A percentile compares a stretch with the other conserved stretches of the same genome.
These are phyloP conservation scores for Ogataea haglerorum DNA, from an alignment of 805 yeast genomes.

Conservation along the genomic window DNA sequence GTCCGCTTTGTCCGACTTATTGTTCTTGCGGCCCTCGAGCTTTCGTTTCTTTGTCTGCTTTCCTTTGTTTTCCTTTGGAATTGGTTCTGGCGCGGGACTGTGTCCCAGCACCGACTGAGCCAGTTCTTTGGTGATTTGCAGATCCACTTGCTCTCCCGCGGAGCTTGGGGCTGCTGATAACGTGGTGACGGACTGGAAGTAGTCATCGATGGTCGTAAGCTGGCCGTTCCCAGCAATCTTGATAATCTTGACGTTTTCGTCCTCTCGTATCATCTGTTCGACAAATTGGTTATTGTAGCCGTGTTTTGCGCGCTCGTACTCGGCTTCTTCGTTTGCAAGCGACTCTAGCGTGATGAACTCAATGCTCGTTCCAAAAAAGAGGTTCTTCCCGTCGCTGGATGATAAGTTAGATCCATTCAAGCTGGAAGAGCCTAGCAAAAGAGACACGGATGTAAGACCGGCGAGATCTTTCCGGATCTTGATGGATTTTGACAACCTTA, in stretches of 20 bases:
- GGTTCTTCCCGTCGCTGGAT: slow-evolving; percentile 14
- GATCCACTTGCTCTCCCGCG: slow-evolving; percentile 6
- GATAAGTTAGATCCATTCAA: slow-evolving; percentile 4
- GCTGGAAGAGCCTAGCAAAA: slow-evolving; percentile 23
- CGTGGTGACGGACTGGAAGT: slow-evolving; percentile 9
- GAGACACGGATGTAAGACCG: slow-evolving; percentile 37
- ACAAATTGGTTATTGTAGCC: slow-evolving; percentile 29
- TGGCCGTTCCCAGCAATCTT: slow-evolving; percentile 28
- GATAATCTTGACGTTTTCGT: slow-evolving; percentile 30
- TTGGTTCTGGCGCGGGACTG: slow-evolving; percentile 8
- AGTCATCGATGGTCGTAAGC: slow-evolving; percentile 31
- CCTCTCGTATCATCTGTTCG: slow-evolving; percentile 33
- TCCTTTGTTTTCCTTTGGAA: neutral
- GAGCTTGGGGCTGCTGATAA: slow-evolving; percentile 1
- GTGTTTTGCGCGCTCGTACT: slow-evolving; percentile 6
- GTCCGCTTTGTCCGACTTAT: slow-evolving; percentile 19
- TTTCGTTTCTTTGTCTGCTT: slow-evolving; percentile 7
- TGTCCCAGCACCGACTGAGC: slow-evolving; percentile 28
- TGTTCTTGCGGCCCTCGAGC: slow-evolving; percentile 4
- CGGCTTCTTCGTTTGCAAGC: slow-evolving; percentile 21
- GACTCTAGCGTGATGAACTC: slow-evolving; percentile 33
- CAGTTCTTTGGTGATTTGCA: slow-evolving; percentile 26
- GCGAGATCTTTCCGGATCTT: slow-evolving; percentile 51
- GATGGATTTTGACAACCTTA: slow-evolving; percentile 48
- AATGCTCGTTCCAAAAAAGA: slow-evolving; percentile 28